phyloP scores from a whole-genome alignment of 176 grass and related monocot species.

The Bothriochloa decipiens region DNA sequence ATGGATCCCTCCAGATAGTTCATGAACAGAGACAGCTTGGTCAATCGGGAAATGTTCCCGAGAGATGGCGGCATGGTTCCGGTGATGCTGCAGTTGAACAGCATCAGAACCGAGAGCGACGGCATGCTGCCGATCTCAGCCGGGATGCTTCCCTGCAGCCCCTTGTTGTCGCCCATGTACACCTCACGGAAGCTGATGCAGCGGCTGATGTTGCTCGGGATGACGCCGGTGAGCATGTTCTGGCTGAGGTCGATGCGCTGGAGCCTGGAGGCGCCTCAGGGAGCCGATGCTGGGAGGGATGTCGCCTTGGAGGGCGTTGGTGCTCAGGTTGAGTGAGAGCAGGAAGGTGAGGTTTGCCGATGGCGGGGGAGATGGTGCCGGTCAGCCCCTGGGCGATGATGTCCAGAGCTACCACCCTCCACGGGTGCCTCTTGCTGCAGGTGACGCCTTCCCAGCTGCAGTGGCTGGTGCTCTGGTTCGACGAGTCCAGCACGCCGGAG shows the following conservation, averaged over 20 bases:
- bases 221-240: background rate
- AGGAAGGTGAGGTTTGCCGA: constrained; percentile 17
- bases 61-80: background rate
- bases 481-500: constrained; percentile 7
- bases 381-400: background rate
- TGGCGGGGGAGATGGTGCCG: constrained; percentile 11
- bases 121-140: constrained; percentile 14
- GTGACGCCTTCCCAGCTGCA: constrained; percentile 10
- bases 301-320: background rate
- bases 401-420: constrained; percentile 21
- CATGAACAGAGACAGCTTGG: background rate
- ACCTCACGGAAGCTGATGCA: background rate
- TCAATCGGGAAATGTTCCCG: background rate
- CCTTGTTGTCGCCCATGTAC: background rate
- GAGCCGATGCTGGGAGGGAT: constrained; percentile 30
- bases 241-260: background rate
- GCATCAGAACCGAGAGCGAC: background rate
- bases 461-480: background rate
- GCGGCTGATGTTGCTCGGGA: constrained; percentile 33
- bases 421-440: background rate
- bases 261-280: background rate
- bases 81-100: constrained; percentile 9
- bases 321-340: background rate
- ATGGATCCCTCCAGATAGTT: constrained; percentile 10
- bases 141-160: constrained; percentile 24